These are phyloP conservation scores for Colletotrichum neosansevieriae DNA, from an alignment of 2,329 filamentous ascomycete genomes.

Conservation along the genomic window DNA sequence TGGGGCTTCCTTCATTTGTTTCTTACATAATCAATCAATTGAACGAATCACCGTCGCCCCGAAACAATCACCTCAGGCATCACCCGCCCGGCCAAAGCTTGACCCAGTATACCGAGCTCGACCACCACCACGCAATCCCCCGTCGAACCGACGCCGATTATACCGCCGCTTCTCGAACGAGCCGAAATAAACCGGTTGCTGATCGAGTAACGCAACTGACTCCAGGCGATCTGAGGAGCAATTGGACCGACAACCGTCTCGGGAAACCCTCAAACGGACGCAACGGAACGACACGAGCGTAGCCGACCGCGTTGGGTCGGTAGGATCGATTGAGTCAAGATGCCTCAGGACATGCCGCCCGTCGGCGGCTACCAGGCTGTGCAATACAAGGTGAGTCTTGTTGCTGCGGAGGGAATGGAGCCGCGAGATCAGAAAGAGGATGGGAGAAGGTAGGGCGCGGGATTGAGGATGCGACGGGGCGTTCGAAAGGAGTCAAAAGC, in stretches of 20 bases:
- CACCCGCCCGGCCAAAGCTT: conserved; percentile 30
- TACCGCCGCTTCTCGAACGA: conserved; percentile 11
- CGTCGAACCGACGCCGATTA: conserved; percentile 18
- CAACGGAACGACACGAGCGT: conserved; percentile 14
- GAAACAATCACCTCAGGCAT: conserved; percentile 36
- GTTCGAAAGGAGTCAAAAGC: not conserved
- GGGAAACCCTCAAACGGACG: not conserved
- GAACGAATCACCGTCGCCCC: conserved; percentile 34
- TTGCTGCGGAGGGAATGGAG: not conserved
- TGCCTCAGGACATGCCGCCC: conserved; percentile 99
- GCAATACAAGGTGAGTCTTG: conserved; percentile 88
- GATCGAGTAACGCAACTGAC: conserved; percentile 1
- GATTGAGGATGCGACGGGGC: too few relatives aligned
- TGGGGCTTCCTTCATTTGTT: not conserved
- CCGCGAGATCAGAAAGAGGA: not conserved
- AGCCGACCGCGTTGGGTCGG: conserved; percentile 38
- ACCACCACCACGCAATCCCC: conserved; percentile 14
- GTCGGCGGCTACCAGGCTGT: conserved; percentile 93
- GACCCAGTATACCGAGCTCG: conserved; percentile 23
- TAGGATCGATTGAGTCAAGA: conserved; percentile 61
- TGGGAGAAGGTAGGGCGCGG: too few relatives aligned
- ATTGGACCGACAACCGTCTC: conserved; percentile 3
- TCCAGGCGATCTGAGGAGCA: conserved; percentile 6
- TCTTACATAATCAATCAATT: conserved; percentile 36
- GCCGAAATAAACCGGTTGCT: not conserved